Evolutionary conservation across 2,329 filamentous ascomycete genomes (phyloP), one percentile per base, ranked within the genome.

Genomic region (Botryotinia calthae): DNA sequence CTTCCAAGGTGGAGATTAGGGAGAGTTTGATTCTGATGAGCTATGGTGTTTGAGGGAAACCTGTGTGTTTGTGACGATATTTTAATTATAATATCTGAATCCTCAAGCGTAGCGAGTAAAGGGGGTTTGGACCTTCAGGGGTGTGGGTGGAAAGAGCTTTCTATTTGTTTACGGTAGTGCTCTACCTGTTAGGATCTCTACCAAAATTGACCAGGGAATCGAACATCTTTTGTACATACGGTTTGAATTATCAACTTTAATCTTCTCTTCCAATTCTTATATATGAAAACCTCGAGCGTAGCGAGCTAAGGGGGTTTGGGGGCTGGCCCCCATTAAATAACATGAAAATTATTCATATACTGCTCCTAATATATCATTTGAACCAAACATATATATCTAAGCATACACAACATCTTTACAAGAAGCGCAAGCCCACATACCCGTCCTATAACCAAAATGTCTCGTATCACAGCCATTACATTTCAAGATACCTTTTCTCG

Each of bases 321-420:
- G 31, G 31, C 31, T 59, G 20, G 56, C 20, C 56, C 22, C 10
- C 34, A 61, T 61, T 5, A 16, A 40, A 61, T n/a, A 25, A n/a
- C 22, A 54, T 54, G 51, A 28, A 54, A 56, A 56, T 3, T 10
- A 28, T 4, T 4, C 31, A 28, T 54, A 9, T 9, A 28, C 31
- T 28, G 3, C 18, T 28, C 14, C n/a, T 28, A 28, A 18, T 9
- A 54, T 28, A 28, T 25, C 7, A 18, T 42, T 10, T 3, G 16
- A 48, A 34, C n/a, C 34, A 63, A 8, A 40, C 3, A 51, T 51
- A 22, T 28, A 65, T 46, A 46, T 22, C 40, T 64, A 51, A 22
- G 9, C 48, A 66, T 54, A 62, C 18, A 62, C 54, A 51, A 64
- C 28, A 14, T 71, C 68, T n/a, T 48, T 56, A 59, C 70, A 72